Evolutionary conservation across 2,329 filamentous ascomycete species (phyloP), one percentile per base, ranked within the genome.

Genomic region (Phoma sp.): DNA sequence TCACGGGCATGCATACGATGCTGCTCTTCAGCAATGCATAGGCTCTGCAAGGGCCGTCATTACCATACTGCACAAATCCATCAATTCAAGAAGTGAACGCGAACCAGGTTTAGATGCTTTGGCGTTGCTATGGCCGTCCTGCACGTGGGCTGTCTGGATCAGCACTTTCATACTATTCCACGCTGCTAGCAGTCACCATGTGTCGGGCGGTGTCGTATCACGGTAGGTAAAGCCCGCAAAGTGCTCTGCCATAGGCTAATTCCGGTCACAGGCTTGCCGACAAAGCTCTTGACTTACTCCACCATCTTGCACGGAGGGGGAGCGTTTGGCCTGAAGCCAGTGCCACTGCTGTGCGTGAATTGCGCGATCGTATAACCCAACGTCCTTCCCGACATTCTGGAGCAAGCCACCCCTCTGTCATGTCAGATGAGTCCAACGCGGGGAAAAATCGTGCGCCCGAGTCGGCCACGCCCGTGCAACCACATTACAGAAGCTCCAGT

Each of bases 111-210:
- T 53, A 7, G 60, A 52, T 0, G 46, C 68, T 39, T 46, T 67
- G 6, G 75, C 78, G 0, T 64, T 83, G 20, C 65, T 80, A 0
- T 83, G 81, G 79, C 80, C 80, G 2, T 81, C 80, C 0, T 81
- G 81, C 32, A 83, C 81, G 0, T 83, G 81, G 81, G 77, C 77
- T 1, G 73, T 80, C 0, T 83, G 81, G 81, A 83, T 83, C 59
- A 81, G 80, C 51, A 79, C 78, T 1, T 80, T 83, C 32, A 78
- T 83, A 17, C 62, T 83, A 4, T 76, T 82, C 3, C 80, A 81
- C 45, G 81, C 81, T 4, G 80, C 79, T 0, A 79, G 78, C 56
- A 78, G 80, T 54, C 72, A 73, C 1, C 75, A 82, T 26, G 65
- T 81, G 3, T 71, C 77, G 0, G 54, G 74, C 0, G 51, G 67